Evolutionary conservation across 129 eudicot genomes (phyloP).

Genomic region (Centella asiatica): DNA sequence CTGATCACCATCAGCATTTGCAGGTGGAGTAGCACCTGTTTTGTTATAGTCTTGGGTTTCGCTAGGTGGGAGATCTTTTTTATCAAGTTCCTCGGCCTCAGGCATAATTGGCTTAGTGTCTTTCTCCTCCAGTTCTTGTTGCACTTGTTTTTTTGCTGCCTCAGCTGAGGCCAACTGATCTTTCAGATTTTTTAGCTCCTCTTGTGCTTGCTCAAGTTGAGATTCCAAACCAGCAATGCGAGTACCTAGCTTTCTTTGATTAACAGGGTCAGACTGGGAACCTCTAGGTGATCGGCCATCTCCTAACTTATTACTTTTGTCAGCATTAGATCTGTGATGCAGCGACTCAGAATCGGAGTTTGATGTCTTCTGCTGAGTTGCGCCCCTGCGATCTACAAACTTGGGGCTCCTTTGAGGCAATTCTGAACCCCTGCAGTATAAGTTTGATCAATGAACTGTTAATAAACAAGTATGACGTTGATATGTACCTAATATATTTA

Average conservation of each 20-base stretch:
- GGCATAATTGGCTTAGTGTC: not conserved
- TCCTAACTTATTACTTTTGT: not conserved
- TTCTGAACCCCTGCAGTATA: slow-evolving; percentile 1
- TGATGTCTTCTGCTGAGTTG: not conserved
- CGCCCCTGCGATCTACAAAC: not conserved
- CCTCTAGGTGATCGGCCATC: slow-evolving; percentile 11
- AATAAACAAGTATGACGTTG: not conserved
- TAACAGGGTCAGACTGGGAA: slow-evolving; percentile 12
- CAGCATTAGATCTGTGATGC: not conserved
- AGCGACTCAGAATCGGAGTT: slow-evolving; percentile 2
- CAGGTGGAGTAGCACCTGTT: slow-evolving; percentile 10
- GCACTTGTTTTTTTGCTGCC: slow-evolving; percentile 55
- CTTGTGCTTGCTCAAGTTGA: slow-evolving; percentile 84
- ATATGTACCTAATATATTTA: too few relatives aligned
- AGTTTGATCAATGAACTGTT: not conserved
- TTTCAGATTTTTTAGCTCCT: slow-evolving; percentile 71
- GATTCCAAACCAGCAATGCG: slow-evolving; percentile 83
- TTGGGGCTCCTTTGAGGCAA: slow-evolving; percentile 3
- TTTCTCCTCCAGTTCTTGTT: slow-evolving; percentile 52
- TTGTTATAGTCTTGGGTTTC: slow-evolving; percentile 21
- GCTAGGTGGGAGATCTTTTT: slow-evolving; percentile 18
- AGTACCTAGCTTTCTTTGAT: not conserved
- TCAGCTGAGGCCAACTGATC: slow-evolving; percentile 47
- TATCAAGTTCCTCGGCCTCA: slow-evolving; percentile 10
- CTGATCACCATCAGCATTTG: slow-evolving; percentile 31